Conservation (phyloP, 2,329 filamentous ascomycete genomes). For the Zalaria obscura region DNA sequence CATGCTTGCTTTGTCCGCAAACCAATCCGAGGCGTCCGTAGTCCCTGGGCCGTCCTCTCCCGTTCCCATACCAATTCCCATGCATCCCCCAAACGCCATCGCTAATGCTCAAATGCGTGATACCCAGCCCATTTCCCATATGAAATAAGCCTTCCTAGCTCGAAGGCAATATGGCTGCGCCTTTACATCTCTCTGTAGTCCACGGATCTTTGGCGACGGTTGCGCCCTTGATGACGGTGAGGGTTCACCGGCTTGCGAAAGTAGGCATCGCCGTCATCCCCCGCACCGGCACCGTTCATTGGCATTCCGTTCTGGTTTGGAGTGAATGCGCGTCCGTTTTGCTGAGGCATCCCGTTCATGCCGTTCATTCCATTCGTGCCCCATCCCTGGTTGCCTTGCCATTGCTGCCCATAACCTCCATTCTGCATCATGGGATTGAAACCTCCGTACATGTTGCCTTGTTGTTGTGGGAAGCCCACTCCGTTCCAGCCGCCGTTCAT, state of each 20-base stretch:
- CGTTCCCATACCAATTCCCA: no score
- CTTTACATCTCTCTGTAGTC: constrained; percentile 74
- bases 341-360: constrained; percentile 7
- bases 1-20: no score
- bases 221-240: constrained; percentile 71
- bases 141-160: no score
- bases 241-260: constrained; percentile 94
- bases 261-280: constrained; percentile 69
- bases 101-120: no score
- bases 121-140: no score
- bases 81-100: no score
- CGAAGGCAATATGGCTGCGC: no score
- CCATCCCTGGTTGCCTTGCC: constrained; percentile 10
- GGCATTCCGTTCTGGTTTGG: constrained; percentile 4
- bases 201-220: constrained; percentile 60
- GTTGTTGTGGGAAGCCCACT: constrained; percentile 10
- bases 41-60: no score
- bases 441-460: constrained; percentile 6
- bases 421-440: constrained; percentile 10
- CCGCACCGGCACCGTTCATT: constrained; percentile 2
- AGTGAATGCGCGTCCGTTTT: constrained; percentile 13
- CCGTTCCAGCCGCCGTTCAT: constrained; percentile 15
- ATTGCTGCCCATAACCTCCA: constrained; percentile 6
- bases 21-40: no score
- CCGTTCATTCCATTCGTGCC: constrained; percentile 18